Evolutionary conservation across 208 protist species (phyloP), one percentile per base, ranked within the genome.

Genomic region (Trypanosoma melophagium): DNA sequence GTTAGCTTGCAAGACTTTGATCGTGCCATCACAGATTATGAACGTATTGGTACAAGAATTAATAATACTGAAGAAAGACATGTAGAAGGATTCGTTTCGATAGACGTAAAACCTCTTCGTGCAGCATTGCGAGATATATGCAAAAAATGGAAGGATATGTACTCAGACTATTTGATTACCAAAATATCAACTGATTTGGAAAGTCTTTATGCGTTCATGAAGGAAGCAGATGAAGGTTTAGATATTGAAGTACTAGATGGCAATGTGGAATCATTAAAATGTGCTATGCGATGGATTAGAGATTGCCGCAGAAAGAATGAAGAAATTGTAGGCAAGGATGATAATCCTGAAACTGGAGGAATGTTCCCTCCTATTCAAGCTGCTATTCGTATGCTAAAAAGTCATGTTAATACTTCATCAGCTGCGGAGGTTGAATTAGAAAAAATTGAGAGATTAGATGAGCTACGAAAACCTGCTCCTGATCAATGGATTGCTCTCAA

Each of bases 21-120:
- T 73, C 73, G 85, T 28, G 81, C 95, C 60, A 98, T 99, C 64
- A 91, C 87, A 0, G 87, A 97, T 58, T 99, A 98, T 75, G 86
- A 90, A 51, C 80, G 86, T 51, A 84, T 97, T 47, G 80, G 88
- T 56, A 80, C 72, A 19, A 81, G 93, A 44, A 84, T 98, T 24
- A 73, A 80, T 21, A 66, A 83, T 14, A 97, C 98, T 31, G 93
- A 96, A 60, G 87, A 93, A 69, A 81, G 81, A n/a, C 92, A 89
- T 57, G 76, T 83, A 35, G 86, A 98, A 66, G 89, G 93, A 17
- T 98, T 96, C 74, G 77, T 99, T 19, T 62, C 85, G 31, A 90
- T 99, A 44, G 96, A 99, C 66, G 90, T 96, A n/a, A 96, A 96
- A 66, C 98, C 98, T 41, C 80, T 99, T 40, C 97, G 97, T 60